Evolutionary conservation across 1,139 yeast genomes (phyloP).

Genomic region (Sugiyamaella neomexicana): DNA sequence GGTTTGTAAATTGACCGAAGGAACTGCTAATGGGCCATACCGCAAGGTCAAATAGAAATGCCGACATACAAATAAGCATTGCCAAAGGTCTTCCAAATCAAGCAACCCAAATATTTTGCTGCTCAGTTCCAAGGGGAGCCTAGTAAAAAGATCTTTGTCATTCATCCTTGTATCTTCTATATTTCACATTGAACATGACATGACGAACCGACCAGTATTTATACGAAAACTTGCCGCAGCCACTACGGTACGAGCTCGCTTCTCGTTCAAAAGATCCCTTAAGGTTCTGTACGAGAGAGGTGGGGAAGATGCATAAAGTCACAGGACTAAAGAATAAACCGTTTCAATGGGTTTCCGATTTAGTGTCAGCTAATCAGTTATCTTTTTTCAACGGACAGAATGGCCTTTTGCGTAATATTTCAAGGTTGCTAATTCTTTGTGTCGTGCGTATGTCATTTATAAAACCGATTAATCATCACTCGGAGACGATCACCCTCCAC

Average conservation of each 20-base stretch:
- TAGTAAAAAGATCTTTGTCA: background rate
- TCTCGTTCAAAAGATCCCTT: background rate
- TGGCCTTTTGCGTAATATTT: too few relatives aligned
- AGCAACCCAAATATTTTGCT: conserved; percentile 3
- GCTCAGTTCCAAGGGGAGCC: conserved; percentile 4
- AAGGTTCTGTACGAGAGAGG: background rate
- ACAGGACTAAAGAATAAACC: background rate
- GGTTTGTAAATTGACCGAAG: background rate
- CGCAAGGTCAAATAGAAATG: background rate
- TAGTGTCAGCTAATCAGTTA: too few relatives aligned
- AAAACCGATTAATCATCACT: too few relatives aligned
- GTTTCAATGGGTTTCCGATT: background rate
- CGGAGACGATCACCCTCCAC: background rate
- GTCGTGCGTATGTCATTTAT: background rate
- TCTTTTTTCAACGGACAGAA: too few relatives aligned
- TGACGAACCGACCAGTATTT: background rate
- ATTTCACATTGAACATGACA: too few relatives aligned
- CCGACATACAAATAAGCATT: conserved; percentile 4
- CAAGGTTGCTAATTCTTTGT: background rate
- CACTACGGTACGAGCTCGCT: background rate
- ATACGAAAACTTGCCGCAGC: background rate
- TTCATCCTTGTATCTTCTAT: background rate
- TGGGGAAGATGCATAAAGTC: conserved; percentile 5
- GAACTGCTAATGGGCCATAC: conserved; percentile 2
- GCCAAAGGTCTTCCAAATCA: conserved; percentile 3